Base-by-base conservation (phyloP, 202 grass and related monocot species). In the Carex sylvatica region DNA sequence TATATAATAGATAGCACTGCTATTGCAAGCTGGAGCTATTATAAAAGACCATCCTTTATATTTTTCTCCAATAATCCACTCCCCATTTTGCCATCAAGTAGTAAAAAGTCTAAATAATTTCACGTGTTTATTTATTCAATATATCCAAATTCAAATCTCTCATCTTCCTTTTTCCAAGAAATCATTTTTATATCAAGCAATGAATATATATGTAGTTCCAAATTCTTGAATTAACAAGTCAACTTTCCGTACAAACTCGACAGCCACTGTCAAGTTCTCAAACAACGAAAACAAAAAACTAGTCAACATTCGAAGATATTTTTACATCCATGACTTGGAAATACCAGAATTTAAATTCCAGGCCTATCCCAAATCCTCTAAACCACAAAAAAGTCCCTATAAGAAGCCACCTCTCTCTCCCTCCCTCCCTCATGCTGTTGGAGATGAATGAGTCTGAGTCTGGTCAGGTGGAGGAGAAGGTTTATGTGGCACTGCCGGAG, bases 401-500 rank as follows among this genome's bases (percentile, higher is more conserved):
- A 14, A 65, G 62, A 65, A 31, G 38, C 2, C 16, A 9, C 22
- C 16, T 71, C 68, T 24, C 5, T 1, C 67, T 42, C 23, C 1
- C 62, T 14, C 23, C 12, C 22, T 63, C 9, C 6, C 60, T 5
- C 63, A 35, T 7, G 10, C 22, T 8, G 19, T n/a, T 5, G 33
- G 42, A 19, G 64, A 80, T 83, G 74, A 83, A 82, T 51, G 74
- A 4, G 72, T 10, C 51, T 5, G 61, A 23, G 72, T 10, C 51
- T 5, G 61, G 24, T 51, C 52, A 16, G 68, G 42, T 64, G 66
- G 11, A 26, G 75, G 59, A 69, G 15, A 86, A 89, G 80, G 63
- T 97, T 16, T 94, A 88, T 60, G 91, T 97, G 74, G 91, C 91
- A 11, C 42, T 97, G 28, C 86, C 89, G 46, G 87, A 61, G 85